These are phyloP conservation scores for Elasticomyces elasticus DNA, from an alignment of 495 filamentous ascomycete genomes.

Conservation along the genomic window DNA sequence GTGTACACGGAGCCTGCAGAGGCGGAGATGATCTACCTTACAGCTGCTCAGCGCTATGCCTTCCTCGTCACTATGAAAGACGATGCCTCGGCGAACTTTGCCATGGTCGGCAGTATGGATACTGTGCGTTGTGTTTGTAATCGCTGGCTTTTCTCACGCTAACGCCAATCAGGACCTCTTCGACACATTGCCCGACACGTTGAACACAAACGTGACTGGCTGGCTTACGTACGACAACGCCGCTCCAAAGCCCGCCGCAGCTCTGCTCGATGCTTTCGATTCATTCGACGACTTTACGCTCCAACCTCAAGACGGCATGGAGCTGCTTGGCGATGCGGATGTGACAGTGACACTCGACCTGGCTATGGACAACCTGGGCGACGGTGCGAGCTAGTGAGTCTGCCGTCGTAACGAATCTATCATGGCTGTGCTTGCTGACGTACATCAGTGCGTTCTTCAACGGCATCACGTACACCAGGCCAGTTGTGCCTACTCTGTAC, in stretches of 20 bases:
- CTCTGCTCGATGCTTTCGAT: constrained; percentile 46
- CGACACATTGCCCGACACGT: constrained; percentile 49
- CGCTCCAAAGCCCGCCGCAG: constrained; percentile 48
- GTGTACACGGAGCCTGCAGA: constrained; percentile 52
- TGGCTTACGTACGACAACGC: constrained; percentile 65
- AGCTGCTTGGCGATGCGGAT: constrained; percentile 47
- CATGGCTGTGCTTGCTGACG: neutral
- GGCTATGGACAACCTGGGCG: constrained; percentile 58
- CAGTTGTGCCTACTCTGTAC: constrained; percentile 75
- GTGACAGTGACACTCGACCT: constrained; percentile 53
- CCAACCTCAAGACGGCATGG: constrained; percentile 53
- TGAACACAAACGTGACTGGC: constrained; percentile 70
- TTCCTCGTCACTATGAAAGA: constrained; percentile 51
- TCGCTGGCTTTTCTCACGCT: neutral
- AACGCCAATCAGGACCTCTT: constrained; percentile 49
- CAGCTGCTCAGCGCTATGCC: constrained; percentile 62
- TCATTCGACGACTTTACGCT: constrained; percentile 66
- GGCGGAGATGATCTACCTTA: constrained; percentile 49
- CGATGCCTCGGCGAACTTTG: constrained; percentile 51
- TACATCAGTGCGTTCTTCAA: constrained; percentile 63
- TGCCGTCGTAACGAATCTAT: neutral
- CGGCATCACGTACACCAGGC: constrained; percentile 60
- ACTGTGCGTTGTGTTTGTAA: constrained; percentile 28
- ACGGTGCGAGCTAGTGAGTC: constrained; percentile 66
- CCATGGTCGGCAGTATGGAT: constrained; percentile 55